A percentile compares a stretch with the other conserved stretches of the same genome.
phyloP scores from a whole-genome alignment of 2,329 filamentous ascomycete species.

The Fusarium avenaceum region DNA sequence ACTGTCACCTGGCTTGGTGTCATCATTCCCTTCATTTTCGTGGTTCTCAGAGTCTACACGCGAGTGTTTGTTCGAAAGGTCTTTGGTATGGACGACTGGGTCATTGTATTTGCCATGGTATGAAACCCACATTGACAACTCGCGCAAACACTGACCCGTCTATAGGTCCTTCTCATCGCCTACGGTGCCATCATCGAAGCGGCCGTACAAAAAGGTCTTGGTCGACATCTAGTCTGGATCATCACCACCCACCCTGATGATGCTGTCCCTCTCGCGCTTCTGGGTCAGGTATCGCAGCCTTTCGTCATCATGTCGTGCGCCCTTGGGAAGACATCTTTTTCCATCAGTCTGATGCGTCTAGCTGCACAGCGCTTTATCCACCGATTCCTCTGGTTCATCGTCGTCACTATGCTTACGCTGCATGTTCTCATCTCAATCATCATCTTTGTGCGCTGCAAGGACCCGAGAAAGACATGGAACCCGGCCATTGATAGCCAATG shows the following conservation, averaged over 20 bases:
- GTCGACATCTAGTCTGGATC: slow-evolving; percentile 33
- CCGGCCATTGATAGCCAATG: slow-evolving; percentile 34
- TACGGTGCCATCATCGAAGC: slow-evolving; percentile 36
- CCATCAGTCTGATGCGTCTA: slow-evolving; percentile 36
- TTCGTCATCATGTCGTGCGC: slow-evolving; percentile 38
- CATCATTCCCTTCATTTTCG: slow-evolving; percentile 18
- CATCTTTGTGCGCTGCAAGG: slow-evolving; percentile 31
- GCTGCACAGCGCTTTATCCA: slow-evolving; percentile 30
- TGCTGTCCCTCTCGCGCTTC: slow-evolving; percentile 22
- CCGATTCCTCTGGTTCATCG: slow-evolving; percentile 31
- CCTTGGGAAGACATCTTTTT: slow-evolving; percentile 36
- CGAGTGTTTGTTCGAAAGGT: slow-evolving; percentile 34
- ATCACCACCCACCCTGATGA: slow-evolving; percentile 13
- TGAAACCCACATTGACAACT: accelerated
- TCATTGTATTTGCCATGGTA: slow-evolving; percentile 32
- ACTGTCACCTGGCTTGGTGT: slow-evolving; percentile 36
- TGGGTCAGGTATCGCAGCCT: slow-evolving; percentile 33
- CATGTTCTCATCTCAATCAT: slow-evolving; percentile 32
- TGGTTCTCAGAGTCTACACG: slow-evolving; percentile 23
- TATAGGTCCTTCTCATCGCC: slow-evolving; percentile 27
- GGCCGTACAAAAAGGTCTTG: slow-evolving; percentile 27
- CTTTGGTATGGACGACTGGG: slow-evolving; percentile 37
- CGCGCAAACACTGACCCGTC: neutral
- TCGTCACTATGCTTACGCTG: slow-evolving; percentile 25
- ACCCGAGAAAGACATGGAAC: slow-evolving; percentile 35